phyloP scores from a whole-genome alignment of 1,139 yeast species.

The Schwanniomyces etchellsii region DNA sequence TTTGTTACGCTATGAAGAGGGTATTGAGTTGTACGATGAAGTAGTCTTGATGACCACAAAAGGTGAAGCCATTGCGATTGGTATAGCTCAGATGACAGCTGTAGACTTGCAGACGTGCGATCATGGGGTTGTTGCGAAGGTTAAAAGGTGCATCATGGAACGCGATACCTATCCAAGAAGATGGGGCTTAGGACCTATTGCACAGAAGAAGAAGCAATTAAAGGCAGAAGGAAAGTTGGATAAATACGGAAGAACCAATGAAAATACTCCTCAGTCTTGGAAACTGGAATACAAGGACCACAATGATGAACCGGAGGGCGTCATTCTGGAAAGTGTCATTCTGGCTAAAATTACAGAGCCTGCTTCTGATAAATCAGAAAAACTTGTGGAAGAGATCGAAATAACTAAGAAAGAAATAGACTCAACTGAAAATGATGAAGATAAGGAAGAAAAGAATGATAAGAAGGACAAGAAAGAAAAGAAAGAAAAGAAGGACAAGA shows the following conservation, averaged over 20 bases:
- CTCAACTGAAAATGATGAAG: slow-evolving; percentile 46
- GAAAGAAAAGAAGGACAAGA: slow-evolving; percentile 62
- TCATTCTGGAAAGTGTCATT: slow-evolving; percentile 43
- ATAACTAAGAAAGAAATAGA: slow-evolving; percentile 24
- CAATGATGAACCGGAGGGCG: slow-evolving; percentile 57
- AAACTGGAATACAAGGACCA: slow-evolving; percentile 80
- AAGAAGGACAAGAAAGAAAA: slow-evolving; percentile 33
- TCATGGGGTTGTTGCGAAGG: slow-evolving; percentile 98
- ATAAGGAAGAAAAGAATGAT: slow-evolving; percentile 28
- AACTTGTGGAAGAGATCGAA: slow-evolving; percentile 29
- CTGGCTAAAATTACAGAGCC: slow-evolving; percentile 48
- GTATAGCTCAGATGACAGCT: slow-evolving; percentile 98
- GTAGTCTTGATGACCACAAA: slow-evolving; percentile 97
- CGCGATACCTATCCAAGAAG: slow-evolving; percentile 98
- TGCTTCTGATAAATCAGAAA: slow-evolving; percentile 48
- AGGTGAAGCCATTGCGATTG: slow-evolving; percentile 99
- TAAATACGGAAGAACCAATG: slow-evolving; percentile 89
- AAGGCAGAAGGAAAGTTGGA: slow-evolving; percentile 97
- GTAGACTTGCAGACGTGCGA: slow-evolving; percentile 95
- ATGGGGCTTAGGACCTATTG: slow-evolving; percentile 99
- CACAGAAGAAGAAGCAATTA: slow-evolving; percentile 96
- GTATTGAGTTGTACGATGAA: slow-evolving; percentile 95
- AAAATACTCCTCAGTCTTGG: slow-evolving; percentile 92
- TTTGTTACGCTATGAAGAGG: slow-evolving; percentile 93
- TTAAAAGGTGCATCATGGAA: slow-evolving; percentile 99